These are phyloP conservation scores for Porphyrellus cyaneotinctus DNA, from an alignment of 768 basidiomycete species.

Conservation along the genomic window DNA sequence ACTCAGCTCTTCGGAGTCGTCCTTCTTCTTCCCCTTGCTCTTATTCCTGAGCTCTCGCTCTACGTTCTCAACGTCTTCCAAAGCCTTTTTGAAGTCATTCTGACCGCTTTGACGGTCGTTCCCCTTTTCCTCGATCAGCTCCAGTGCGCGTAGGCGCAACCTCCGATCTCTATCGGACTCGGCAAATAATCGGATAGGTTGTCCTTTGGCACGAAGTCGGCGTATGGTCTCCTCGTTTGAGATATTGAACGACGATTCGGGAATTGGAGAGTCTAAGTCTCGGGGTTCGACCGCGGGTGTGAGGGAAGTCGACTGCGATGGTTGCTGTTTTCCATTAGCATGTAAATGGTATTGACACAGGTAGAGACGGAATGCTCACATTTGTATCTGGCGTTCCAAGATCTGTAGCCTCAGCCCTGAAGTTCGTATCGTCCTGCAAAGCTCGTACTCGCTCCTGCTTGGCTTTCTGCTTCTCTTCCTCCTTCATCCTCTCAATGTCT, in stretches of 20 bases:
- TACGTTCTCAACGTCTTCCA: slow-evolving; percentile 83
- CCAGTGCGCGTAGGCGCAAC: slow-evolving; percentile 84
- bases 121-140: slow-evolving; percentile 90
- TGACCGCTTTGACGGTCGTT: slow-evolving; percentile 77
- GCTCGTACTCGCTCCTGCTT: slow-evolving; percentile 34
- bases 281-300: slow-evolving; percentile 33
- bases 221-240: slow-evolving; percentile 91
- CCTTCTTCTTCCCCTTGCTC: slow-evolving; percentile 58
- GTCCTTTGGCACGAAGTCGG: slow-evolving; percentile 84
- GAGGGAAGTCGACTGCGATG: slow-evolving; percentile 39
- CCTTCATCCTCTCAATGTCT: slow-evolving; percentile 75
- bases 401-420: slow-evolving; percentile 13
- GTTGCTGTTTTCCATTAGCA: slow-evolving; percentile 45
- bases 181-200: slow-evolving; percentile 92
- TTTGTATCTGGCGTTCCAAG: slow-evolving; percentile 30
- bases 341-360: slow-evolving; percentile 31
- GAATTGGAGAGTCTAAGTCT: slow-evolving; percentile 39
- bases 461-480: slow-evolving; percentile 38
- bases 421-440: slow-evolving; percentile 22
- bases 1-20: slow-evolving; percentile 44
- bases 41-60: slow-evolving; percentile 63
- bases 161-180: slow-evolving; percentile 94
- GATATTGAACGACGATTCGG: slow-evolving; percentile 66
- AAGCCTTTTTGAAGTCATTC: slow-evolving; percentile 90
- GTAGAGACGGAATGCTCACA: slow-evolving; percentile 38